Evolutionary conservation across 2,329 filamentous ascomycete genomes (phyloP).

Genomic region (Triangularia setosa): DNA sequence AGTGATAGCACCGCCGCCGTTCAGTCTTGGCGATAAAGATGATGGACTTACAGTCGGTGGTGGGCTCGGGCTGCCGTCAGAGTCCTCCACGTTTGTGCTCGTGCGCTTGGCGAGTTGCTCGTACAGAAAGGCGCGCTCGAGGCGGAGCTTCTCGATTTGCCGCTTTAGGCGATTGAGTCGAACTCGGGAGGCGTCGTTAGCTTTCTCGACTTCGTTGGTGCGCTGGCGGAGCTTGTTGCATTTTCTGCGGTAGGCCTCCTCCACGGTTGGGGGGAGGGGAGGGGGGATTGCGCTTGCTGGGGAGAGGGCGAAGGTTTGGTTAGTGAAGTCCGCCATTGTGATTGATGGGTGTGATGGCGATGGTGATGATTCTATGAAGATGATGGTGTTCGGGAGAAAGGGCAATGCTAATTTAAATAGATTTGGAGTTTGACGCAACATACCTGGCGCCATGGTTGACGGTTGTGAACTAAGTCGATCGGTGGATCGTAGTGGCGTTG

Average conservation of each 20-base stretch:
- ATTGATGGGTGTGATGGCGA: neutral
- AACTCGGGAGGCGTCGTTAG: constrained; percentile 78
- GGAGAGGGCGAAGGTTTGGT: neutral
- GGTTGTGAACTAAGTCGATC: neutral
- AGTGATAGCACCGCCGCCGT: neutral
- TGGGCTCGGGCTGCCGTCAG: constrained; percentile 74
- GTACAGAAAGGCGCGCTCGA: constrained; percentile 74
- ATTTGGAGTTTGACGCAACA: neutral
- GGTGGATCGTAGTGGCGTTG: neutral
- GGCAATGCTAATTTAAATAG: neutral
- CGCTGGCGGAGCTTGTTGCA: constrained; percentile 92
- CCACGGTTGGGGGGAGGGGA: constrained; percentile 78
- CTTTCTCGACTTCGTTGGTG: constrained; percentile 84
- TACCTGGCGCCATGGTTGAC: neutral
- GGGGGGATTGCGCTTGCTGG: constrained; percentile 48
- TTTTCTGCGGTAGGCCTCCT: constrained; percentile 94
- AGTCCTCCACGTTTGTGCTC: constrained; percentile 71
- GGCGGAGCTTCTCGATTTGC: constrained; percentile 84
- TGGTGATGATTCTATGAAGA: neutral
- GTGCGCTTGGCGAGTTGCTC: constrained; percentile 72
- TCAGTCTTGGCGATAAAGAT: neutral
- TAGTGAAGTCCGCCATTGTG: neutral
- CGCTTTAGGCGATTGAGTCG: constrained; percentile 77
- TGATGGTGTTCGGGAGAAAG: neutral
- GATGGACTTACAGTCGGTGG: constrained; percentile 63